Base-by-base conservation (phyloP, 306 rosid species). In the cucumber (Cucumis sativus) region DNA sequence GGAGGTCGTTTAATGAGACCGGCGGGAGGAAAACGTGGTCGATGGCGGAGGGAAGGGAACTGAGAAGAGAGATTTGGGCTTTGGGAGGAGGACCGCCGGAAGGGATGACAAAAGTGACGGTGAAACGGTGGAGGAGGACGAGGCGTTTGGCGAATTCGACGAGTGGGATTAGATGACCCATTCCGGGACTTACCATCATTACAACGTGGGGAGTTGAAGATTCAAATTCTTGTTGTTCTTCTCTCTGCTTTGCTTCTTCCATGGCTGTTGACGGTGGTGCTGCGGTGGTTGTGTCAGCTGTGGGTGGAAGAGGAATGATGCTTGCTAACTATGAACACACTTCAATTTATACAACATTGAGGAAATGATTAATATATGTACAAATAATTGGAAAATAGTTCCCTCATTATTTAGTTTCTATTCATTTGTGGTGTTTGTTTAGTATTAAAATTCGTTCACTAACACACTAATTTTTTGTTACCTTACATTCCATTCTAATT, bases 101-200 rank as follows among this genome's bases (percentile, higher is more conserved):
- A 52, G 97, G 96, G 81, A 92, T 71, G 68, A 84, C 16, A 78
- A 90, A 82, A 12, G 88, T 84, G 65, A 82, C 79, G 62, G 82
- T 25, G 83, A 83, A 78, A 41, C 57, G 51, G 71, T 84, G 84
- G 75, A 33, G 74, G 8, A 8, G 63, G 84, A 83, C 77, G 8
- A 92, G 86, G 21, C 82, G 81, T 62, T 90, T 92, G 16, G 96
- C 91, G 37, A 90, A 81, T 68, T 88, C 92, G 10, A 79, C 52
- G 82, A 92, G 90, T 6, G 97, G 97, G 67, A 92, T 92, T 43
- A 92, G 88, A 76, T 92, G 97, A 57, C 97, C 97, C 89, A 92
- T 92, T n/a, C 96, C 93, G 0, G 97, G 97, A 39, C 81, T 82
- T 4, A 96, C 91, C 2, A 88, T 18, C 71, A 90, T 81, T 1